Conservation (phyloP, 441 rosid species). For the Gossypium schwendimanii region DNA sequence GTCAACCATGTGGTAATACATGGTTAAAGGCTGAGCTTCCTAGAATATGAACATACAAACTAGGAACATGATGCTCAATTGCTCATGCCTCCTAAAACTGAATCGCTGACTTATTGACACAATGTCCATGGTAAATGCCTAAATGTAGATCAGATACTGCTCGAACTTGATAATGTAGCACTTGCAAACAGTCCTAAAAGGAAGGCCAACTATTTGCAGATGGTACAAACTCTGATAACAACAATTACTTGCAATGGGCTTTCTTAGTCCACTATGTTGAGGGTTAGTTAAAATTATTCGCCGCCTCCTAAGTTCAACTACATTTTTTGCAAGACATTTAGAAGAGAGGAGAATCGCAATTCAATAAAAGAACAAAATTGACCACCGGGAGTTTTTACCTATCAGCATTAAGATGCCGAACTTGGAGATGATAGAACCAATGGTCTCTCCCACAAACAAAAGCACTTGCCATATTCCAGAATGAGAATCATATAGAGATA, state of each 20-base stretch:
- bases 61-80: background rate
- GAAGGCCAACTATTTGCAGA: background rate
- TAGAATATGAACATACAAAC: background rate
- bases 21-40: background rate
- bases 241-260: background rate
- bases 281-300: background rate
- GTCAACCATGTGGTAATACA: background rate
- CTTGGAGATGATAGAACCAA: background rate
- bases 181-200: background rate
- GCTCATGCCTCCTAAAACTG: background rate
- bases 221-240: background rate
- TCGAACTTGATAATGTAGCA: background rate
- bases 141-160: background rate
- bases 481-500: background rate
- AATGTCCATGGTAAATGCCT: background rate
- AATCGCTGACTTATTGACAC: background rate
- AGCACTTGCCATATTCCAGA: background rate
- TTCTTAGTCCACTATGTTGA: background rate
- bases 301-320: background rate
- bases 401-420: constrained; percentile 10
- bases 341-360: background rate
- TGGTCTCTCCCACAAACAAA: background rate
- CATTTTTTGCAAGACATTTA: background rate
- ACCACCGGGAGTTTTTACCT: constrained; percentile 7
- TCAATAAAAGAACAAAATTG: background rate